Evolutionary conservation across 495 filamentous ascomycete genomes (phyloP), one percentile per base, ranked within the genome.

Genomic region (Xylaria castorea): DNA sequence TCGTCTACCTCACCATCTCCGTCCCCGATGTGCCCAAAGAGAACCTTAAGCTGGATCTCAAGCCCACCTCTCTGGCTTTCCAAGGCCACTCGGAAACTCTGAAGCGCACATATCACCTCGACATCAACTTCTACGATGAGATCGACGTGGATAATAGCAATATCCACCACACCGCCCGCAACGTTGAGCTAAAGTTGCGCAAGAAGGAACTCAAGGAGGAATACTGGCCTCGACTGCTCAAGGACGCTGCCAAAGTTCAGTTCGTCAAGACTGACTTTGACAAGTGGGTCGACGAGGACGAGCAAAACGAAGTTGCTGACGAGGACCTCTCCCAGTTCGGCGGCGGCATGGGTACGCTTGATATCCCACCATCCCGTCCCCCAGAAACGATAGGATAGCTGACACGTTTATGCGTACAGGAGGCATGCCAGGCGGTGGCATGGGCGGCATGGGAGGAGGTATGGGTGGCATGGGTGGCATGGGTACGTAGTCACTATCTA

Each of bases 231-330:
- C 90, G 96, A 75, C 88, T 99, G 70, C 85, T 97, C 78, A 97
- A 98, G 90, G 92, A 93, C 34, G 82, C 83, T 48, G 91, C 94
- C 89, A 97, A 93, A 88, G 80, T 91, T 66, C 96, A 98, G 86
- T 99, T 96, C 90, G 83, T 99, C 78, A 98, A 97, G 93, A 99
- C 96, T 76, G 92, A 99, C 83, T 99, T 99, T 78, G 94, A 98
- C 84, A 98, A 98, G 94, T 99, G 97, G 97, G 94, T 99, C 75
- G 97, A 98, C 81, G 96, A 98, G 90, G 96, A 99, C 81, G 96
- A 99, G 88, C 96, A 99, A 85, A 92, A 98, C 77, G 94, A 92
- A 77, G 91, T 85, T 22, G 83, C 87, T 30, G 95, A 97, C 48
- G 94, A 97, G 42, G 94, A 97, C 80, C 90, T 95, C 81, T 91